A percentile compares a stretch with the other conserved stretches of the same genome.
Evolutionary conservation across 495 filamentous ascomycete species (phyloP).

Genomic region (Talaromyces wortmannii): DNA sequence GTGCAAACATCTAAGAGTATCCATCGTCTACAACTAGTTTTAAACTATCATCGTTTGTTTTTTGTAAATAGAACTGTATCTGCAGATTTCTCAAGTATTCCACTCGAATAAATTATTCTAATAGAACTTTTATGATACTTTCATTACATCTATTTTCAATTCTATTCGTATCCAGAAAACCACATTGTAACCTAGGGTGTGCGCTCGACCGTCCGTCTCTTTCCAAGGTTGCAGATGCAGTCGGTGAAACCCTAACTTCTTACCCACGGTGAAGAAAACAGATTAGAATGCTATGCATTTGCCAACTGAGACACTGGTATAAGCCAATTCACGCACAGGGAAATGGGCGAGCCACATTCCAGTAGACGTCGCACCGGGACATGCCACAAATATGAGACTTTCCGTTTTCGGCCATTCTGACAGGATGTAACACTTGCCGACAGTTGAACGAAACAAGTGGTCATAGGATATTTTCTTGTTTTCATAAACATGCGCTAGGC

Average conservation of each 20-base stretch:
- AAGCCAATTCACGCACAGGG: neutral
- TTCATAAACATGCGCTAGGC: neutral
- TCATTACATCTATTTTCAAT: too few species aligned
- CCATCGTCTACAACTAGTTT: neutral
- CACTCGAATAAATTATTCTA: too few species aligned
- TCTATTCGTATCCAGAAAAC: too few species aligned
- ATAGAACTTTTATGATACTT: too few species aligned
- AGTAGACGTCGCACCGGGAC: neutral
- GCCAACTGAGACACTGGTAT: too few species aligned
- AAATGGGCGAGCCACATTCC: neutral
- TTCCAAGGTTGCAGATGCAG: too few species aligned
- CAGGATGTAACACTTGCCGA: neutral
- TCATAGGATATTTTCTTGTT: neutral
- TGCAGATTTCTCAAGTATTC: neutral
- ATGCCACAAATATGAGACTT: neutral
- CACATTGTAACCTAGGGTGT: too few species aligned
- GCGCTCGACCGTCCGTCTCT: too few species aligned
- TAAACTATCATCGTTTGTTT: neutral
- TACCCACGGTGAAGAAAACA: too few species aligned
- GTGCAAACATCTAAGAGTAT: conserved; percentile 21
- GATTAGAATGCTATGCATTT: too few species aligned
- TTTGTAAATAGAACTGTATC: neutral
- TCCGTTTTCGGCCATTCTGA: neutral
- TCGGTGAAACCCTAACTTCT: too few species aligned
- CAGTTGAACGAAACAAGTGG: neutral